Evolutionary conservation across 805 yeast genomes (phyloP), one percentile per base, ranked within the genome.

Genomic region (Kodamaea kakaduensis): DNA sequence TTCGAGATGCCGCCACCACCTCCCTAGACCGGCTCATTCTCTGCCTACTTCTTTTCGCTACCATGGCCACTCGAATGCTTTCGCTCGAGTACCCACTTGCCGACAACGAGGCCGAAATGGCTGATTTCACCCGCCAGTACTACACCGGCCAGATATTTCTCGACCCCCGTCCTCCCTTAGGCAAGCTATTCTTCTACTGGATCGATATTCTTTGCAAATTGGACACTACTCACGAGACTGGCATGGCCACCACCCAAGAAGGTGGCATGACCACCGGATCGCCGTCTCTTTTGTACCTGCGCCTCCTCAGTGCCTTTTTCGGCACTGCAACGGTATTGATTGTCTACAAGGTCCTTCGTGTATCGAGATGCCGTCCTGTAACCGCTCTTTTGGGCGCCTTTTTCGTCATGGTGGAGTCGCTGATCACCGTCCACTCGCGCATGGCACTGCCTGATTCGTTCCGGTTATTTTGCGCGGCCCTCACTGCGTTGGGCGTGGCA

Each of bases 121-220:
- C 69, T 5, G 57, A 59, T 1, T 65, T 54, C 44, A 62, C 67
- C 6, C 47, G 54, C 27, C 60, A 67, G 23, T 77, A 78, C 55
- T 67, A 68, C 44, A 63, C 63, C 34, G 84, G 85, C 16, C 65
- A 71, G 25, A 81, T 76, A 53, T 81, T 79, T 56, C 64, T 81
- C 47, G 88, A 81, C 48, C 80, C 80, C 17, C 82, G 81, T 44
- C 89, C 90, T 8, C 89, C 90, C 4, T 59, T 83, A 34, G 79
- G 73, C 24, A 78, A 80, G 45, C 58, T 83, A 56, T 54, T 78
- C 9, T 78, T 70, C 47, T 77, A 75, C 19, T 65, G 71, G 36
- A 61, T 79, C 6, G 80, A 79, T 2, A 56, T 62, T 41, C 24
- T 75, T 12, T 25, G n/a, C 17, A 17, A 25, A 6, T 25, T 13